Conservation (phyloP, 176 grass and related monocot genomes). For the Aegilops umbellulata region DNA sequence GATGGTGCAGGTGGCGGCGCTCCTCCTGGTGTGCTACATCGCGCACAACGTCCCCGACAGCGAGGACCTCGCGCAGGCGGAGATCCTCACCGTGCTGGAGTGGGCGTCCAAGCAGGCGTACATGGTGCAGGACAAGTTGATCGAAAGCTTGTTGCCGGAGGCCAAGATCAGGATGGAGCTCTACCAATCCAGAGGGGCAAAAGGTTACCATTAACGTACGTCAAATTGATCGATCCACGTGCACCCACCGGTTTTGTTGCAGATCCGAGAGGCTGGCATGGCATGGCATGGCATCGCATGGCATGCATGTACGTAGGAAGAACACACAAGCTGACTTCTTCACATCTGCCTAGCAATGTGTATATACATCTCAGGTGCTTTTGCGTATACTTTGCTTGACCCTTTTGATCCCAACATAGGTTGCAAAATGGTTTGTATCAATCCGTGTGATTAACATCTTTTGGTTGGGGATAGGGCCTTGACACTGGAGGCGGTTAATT, state of each 20-base stretch:
- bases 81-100: conserved; percentile 76
- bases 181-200: conserved; percentile 75
- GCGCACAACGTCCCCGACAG: conserved; percentile 76
- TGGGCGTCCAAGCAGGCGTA: conserved; percentile 73
- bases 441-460: neutral
- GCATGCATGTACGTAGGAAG: conserved; percentile 8
- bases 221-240: conserved; percentile 10
- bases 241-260: neutral
- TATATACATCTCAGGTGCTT: conserved; percentile 35
- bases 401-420: neutral
- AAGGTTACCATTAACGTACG: conserved; percentile 45
- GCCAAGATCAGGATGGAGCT: conserved; percentile 93
- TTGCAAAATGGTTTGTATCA: neutral
- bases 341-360: conserved; percentile 18
- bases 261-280: neutral
- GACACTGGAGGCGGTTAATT: neutral
- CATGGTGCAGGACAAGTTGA: conserved; percentile 56
- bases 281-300: neutral
- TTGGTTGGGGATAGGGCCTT: conserved; percentile 11
- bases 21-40: conserved; percentile 73
- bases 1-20: conserved; percentile 54
- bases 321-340: neutral
- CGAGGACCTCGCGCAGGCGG: conserved; percentile 75
- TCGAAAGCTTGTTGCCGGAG: conserved; percentile 66
- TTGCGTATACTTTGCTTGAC: neutral